Evolutionary conservation across 202 grass and related monocot genomes (phyloP).

Genomic region (Saccharum hybrid): DNA sequence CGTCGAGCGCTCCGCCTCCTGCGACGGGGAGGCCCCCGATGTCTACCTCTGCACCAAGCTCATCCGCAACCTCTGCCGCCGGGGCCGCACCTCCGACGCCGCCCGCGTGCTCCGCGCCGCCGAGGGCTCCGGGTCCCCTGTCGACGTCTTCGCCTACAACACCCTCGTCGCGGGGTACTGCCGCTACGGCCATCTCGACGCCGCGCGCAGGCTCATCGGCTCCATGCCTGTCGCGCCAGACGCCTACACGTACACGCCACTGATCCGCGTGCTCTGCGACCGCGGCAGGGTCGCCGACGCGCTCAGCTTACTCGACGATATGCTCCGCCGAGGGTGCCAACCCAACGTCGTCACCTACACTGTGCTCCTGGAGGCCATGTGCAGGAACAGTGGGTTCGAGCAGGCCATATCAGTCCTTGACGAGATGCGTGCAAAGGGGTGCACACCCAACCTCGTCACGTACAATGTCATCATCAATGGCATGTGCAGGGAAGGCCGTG

Average conservation of each 20-base stretch:
- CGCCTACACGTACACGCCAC: conserved; percentile 74
- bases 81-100: conserved; percentile 58
- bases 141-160: conserved; percentile 84
- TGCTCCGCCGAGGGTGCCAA: conserved; percentile 64
- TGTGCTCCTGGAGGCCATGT: conserved; percentile 66
- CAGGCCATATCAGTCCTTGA: conserved; percentile 54
- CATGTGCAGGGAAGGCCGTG: conserved; percentile 64
- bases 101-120: conserved; percentile 60
- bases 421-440: conserved; percentile 75
- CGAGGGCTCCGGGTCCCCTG: conserved; percentile 54
- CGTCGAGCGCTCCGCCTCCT: conserved; percentile 53
- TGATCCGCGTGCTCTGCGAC: conserved; percentile 64
- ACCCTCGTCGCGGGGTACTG: conserved; percentile 69
- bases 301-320: conserved; percentile 68
- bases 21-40: conserved; percentile 48
- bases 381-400: conserved; percentile 47
- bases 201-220: conserved; percentile 58
- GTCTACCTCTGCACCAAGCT: conserved; percentile 70
- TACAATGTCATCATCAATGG: conserved; percentile 81
- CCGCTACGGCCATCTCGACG: conserved; percentile 58
- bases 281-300: conserved; percentile 57
- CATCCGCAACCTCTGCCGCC: conserved; percentile 79
- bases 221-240: conserved; percentile 67
- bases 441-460: conserved; percentile 69
- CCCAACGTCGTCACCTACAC: conserved; percentile 75